A percentile compares a stretch with the other conserved stretches of the same genome.
Conservation (phyloP, 306 rosid genomes). For the Vicia sativa region DNA sequence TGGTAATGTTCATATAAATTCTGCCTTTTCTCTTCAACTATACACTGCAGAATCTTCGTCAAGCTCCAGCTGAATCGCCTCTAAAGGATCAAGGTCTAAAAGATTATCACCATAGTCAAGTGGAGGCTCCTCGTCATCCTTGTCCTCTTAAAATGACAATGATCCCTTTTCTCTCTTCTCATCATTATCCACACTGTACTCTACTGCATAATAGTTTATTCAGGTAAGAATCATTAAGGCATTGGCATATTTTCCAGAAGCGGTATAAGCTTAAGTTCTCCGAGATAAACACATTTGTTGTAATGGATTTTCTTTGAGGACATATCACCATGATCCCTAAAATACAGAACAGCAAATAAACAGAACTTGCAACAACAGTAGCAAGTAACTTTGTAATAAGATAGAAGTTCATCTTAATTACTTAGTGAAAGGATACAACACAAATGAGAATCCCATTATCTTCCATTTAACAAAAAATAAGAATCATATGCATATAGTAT, state of each 20-base stretch:
- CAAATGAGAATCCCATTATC: too few species aligned
- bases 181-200: too few species aligned
- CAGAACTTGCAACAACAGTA: neutral
- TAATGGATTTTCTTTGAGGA: constrained; percentile 94
- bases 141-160: constrained; percentile 97
- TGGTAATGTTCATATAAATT: too few species aligned
- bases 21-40: too few species aligned
- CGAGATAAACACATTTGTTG: constrained; percentile 96
- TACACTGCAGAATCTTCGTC: too few species aligned
- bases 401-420: neutral
- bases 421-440: neutral
- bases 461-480: too few species aligned
- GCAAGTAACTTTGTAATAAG: neutral
- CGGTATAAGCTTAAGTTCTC: constrained; percentile 93
- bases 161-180: constrained; percentile 99
- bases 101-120: constrained; percentile 95
- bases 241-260: constrained; percentile 98
- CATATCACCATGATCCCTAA: constrained; percentile 99
- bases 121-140: constrained; percentile 99
- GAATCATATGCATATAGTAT: too few species aligned
- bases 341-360: constrained; percentile 27
- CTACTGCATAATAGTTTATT: too few species aligned
- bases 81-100: too few species aligned
- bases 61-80: too few species aligned
- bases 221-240: too few species aligned